Evolutionary conservation across 805 yeast genomes (phyloP).

Genomic region (Candida jianshihensis): DNA sequence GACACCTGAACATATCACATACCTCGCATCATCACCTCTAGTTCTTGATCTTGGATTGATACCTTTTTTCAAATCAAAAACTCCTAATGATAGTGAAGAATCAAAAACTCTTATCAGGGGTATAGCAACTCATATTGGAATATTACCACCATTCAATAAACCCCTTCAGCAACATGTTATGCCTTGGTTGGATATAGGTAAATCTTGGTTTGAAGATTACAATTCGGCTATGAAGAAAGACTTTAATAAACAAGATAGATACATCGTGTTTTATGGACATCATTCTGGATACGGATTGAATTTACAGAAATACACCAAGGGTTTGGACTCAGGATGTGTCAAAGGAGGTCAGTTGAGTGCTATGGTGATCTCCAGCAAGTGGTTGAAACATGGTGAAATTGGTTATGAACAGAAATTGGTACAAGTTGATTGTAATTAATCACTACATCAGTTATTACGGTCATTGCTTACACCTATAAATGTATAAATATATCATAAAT

Average conservation of each 20-base stretch:
- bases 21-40: constrained; percentile 55
- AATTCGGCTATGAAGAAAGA: constrained; percentile 13
- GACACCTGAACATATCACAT: constrained; percentile 53
- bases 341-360: constrained; percentile 68
- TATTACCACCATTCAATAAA: constrained; percentile 37
- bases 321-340: constrained; percentile 80
- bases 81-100: constrained; percentile 2
- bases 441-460: too few relatives aligned
- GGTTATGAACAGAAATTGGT: constrained; percentile 5
- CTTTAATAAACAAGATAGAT: constrained; percentile 22
- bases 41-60: constrained; percentile 57
- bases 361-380: constrained; percentile 22
- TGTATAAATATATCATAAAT: too few relatives aligned
- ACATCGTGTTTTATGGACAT: constrained; percentile 74
- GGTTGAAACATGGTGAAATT: constrained; percentile 1
- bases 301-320: constrained; percentile 58
- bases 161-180: constrained; percentile 42
- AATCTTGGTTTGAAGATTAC: constrained; percentile 45
- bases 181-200: constrained; percentile 49
- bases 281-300: constrained; percentile 76
- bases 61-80: constrained; percentile 23
- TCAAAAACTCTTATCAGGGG: constrained; percentile 21
- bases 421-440: constrained; percentile 11
- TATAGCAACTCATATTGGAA: constrained; percentile 79
- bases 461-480: too few relatives aligned